Evolutionary conservation across 169 alveolate genomes (phyloP), one percentile per base, ranked within the genome.

Genomic region (Neospora caninum): DNA sequence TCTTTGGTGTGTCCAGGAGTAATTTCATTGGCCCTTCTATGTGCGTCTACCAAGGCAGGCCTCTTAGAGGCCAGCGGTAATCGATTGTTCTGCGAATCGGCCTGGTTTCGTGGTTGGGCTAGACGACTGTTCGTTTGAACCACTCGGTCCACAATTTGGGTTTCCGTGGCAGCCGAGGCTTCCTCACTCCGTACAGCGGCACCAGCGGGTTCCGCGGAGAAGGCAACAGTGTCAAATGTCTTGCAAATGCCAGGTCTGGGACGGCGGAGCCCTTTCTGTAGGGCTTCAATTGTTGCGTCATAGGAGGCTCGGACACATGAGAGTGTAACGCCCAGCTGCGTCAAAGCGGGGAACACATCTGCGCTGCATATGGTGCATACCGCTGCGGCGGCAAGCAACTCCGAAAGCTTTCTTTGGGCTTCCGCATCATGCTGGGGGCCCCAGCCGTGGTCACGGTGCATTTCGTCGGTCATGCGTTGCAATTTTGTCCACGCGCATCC

Each of bases 221-320:
- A 13, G 0, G 58, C 58, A 22, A 1, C 58, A 49, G 58, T 49
- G 27, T 49, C 58, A 49, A 22, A 13, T 49, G 58, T 49, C 58
- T 22, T 49, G 58, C 58, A 49, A 22, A 49, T 49, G 58, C 18
- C 58, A 49, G 58, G 0, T 13, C 58, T 49, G 18, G 78, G 78
- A 29, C 78, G 34, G 31, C 20, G 4, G 25, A 27, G 34, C 78
- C 25, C 34, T 78, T 34, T 39, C 18, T 78, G 27, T 22, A 78
- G 49, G 27, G 41, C 42, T 27, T 78, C 87, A 39, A 78, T 0
- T 25, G 87, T 78, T 34, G 87, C 87, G 7, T 27, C 87, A 25
- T 78, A 78, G 53, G 87, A 78, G 34, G 87, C 87, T 22, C 87
- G 87, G 34, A 78, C 87, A 34, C 87, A 78, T 25, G 87, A 78